Evolutionary conservation across 176 grass and related monocot species (phyloP), one percentile per base, ranked within the genome.

Genomic region (Avena eriantha): DNA sequence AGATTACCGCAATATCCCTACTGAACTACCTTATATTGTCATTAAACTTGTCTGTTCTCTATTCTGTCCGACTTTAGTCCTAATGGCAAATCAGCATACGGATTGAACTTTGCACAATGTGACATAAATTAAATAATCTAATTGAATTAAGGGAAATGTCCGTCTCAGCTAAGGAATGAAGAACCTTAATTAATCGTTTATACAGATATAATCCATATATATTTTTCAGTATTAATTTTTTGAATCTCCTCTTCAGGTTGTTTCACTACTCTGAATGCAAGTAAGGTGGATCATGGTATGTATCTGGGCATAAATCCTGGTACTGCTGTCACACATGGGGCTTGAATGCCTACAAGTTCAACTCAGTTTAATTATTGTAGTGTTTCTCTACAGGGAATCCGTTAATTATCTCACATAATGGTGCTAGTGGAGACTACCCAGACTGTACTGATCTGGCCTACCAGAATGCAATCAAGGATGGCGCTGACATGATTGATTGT

Each of bases 401-500:
- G 3, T 87, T 95, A 71, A 26, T 98, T 70, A 95, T 98, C 77
- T 93, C 95, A 0, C 87, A 98, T 67, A 93, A 95, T 79, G 95
- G 95, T 82, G 93, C 80, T 78, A 98, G 95, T 54, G 95, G 95
- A 72, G 91, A 93, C 77, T 98, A 83, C 48, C 87, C 95, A 10
- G 93, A 92, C 31, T 98, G 95, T 84, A 98, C 95, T 7, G 87
- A 98, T 74, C 46, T 95, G 43, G 95, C 88, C 60, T 98, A 98
- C 35, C 34, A 35, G 14, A 84, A 86, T 82, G 95, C 95, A 21
- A 79, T 92, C 58, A 34, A 66, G 26, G 95, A 92, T 55, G 93
- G 93, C 34, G 96, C 96, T 34, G 92, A 98, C 90, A 16, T 96
- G 31, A 98, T 98, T 70, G 96, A 98, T 79, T 98, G 96, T 79